Evolutionary conservation across 179 eudicot genomes (phyloP).

Genomic region (Spinacia oleracea): DNA sequence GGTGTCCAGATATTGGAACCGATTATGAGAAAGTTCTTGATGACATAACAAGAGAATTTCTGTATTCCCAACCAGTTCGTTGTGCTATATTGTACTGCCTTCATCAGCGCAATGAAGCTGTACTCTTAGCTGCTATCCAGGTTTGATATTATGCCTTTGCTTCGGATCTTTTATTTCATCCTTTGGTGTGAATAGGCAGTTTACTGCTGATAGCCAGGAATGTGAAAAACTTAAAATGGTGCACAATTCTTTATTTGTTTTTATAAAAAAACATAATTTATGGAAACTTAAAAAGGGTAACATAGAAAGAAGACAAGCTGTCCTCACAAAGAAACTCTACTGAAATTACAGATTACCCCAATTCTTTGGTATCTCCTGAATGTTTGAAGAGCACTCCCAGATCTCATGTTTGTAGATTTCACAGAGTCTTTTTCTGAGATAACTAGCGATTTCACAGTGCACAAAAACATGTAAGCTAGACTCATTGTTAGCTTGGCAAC

Average conservation of each 20-base stretch:
- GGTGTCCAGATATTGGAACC: slow-evolving; percentile 38
- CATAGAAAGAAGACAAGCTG: no score
- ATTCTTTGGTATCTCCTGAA: no score
- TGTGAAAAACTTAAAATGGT: background rate
- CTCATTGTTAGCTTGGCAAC: no score
- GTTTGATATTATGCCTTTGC: slow-evolving; percentile 34
- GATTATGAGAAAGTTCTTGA: slow-evolving; percentile 64
- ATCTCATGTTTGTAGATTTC: no score
- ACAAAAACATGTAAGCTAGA: no score
- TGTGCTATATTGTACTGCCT: slow-evolving; percentile 85
- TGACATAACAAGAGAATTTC: slow-evolving; percentile 59
- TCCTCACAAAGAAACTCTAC: no score
- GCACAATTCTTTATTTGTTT: background rate
- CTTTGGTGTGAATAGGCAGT: background rate
- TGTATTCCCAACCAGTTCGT: slow-evolving; percentile 70
- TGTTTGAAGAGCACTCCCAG: no score
- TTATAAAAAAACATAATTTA: no score
- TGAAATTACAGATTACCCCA: no score
- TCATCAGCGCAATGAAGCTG: slow-evolving; percentile 74
- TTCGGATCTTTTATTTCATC: background rate
- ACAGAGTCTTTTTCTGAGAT: no score
- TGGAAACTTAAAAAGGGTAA: no score
- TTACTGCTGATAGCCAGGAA: slow-evolving; percentile 11
- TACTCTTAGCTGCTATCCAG: slow-evolving; percentile 67
- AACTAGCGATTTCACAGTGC: no score